Evolutionary conservation across 768 basidiomycete species (phyloP).

Genomic region (Paxillus ammoniavirescens): DNA sequence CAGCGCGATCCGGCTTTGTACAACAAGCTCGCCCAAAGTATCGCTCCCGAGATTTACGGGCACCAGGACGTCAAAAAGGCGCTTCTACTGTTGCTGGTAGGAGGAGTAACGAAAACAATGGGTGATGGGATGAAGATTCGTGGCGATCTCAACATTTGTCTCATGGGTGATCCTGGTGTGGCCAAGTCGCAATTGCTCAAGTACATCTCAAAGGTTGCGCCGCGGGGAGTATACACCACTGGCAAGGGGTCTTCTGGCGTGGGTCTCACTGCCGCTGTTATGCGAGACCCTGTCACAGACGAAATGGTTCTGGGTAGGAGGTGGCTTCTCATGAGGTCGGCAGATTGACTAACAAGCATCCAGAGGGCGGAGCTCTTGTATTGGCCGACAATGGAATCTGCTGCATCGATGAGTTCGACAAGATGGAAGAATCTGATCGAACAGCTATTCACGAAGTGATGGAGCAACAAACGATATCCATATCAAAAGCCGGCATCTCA

Average conservation of each 20-base stretch:
- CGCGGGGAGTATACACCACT: conserved; percentile 96
- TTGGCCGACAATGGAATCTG: conserved; percentile 99
- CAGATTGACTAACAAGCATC: conserved; percentile 9
- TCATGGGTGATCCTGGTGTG: conserved; percentile 99
- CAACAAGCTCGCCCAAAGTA: conserved; percentile 83
- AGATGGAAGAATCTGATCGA: conserved; percentile 98
- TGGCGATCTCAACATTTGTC: conserved; percentile 94
- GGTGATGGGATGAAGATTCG: conserved; percentile 99
- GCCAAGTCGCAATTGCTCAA: conserved; percentile 97
- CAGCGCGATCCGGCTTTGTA: conserved; percentile 79
- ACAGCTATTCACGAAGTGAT: conserved; percentile 99
- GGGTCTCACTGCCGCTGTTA: conserved; percentile 97
- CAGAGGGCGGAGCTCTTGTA: conserved; percentile 99
- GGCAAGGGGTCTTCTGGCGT: conserved; percentile 99
- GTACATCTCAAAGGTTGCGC: conserved; percentile 98
- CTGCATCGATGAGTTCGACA: conserved; percentile 99
- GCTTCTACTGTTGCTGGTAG: conserved; percentile 85
- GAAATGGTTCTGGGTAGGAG: conserved; percentile 96
- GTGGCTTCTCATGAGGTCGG: background rate
- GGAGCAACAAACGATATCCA: conserved; percentile 99
- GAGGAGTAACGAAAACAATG: conserved; percentile 93
- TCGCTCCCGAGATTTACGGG: conserved; percentile 98
- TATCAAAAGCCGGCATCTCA: conserved; percentile 98
- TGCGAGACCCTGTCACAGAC: conserved; percentile 98
- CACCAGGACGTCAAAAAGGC: conserved; percentile 98